Evolutionary conservation across 1,139 yeast genomes (phyloP).

Genomic region (Taphrina communis): DNA sequence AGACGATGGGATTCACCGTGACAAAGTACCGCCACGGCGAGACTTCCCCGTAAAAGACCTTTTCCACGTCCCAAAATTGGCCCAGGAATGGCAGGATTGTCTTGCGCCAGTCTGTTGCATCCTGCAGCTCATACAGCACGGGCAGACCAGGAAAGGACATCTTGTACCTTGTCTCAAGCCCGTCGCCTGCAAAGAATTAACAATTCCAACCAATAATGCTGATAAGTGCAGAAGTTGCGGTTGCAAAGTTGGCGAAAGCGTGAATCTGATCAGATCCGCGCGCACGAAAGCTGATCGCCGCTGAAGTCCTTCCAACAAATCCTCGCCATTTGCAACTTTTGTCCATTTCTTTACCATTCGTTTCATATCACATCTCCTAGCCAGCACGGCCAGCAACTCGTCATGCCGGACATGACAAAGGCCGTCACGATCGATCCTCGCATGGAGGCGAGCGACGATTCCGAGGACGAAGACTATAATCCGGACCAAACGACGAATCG

Average conservation of each 20-base stretch:
- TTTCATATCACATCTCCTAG: no score
- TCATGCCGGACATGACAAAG: constrained; percentile 22
- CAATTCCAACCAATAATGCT: no score
- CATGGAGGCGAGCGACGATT: constrained; percentile 36
- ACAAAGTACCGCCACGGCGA: constrained; percentile 36
- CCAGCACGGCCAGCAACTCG: not conserved
- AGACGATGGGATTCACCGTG: constrained; percentile 34
- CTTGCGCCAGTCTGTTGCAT: constrained; percentile 22
- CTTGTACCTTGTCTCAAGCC: not conserved
- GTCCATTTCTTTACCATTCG: no score
- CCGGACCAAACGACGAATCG: constrained; percentile 10
- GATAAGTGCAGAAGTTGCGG: no score
- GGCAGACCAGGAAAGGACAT: constrained; percentile 36
- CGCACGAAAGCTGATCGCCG: no score
- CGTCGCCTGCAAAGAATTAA: not conserved
- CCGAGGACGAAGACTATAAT: constrained; percentile 35
- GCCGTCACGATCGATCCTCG: not conserved
- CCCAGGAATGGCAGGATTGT: constrained; percentile 35
- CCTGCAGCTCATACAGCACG: constrained; percentile 12
- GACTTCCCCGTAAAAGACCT: constrained; percentile 24
- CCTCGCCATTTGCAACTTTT: no score
- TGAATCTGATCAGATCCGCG: no score
- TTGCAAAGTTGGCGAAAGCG: no score
- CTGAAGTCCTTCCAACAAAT: no score
- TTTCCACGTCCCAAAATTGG: constrained; percentile 28